A percentile compares a stretch with the other conserved stretches of the same genome.
These are phyloP conservation scores for Naganishia sp. DNA, from an alignment of 1,284 basidiomycete genomes.

Conservation along the genomic window DNA sequence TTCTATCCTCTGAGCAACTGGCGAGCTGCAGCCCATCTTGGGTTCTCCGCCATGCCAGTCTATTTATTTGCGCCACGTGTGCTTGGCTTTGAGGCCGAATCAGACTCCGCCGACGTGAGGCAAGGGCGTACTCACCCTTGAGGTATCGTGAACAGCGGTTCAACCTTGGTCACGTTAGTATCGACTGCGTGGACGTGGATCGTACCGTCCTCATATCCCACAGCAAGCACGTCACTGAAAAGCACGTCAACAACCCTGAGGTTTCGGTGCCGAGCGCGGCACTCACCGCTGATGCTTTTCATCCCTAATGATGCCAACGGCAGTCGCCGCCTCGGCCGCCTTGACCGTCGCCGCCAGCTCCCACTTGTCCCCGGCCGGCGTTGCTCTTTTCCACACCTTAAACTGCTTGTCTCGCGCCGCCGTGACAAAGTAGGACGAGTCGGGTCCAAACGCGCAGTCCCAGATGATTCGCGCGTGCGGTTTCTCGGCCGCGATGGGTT, in stretches of 20 bases:
- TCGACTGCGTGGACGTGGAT: conserved; percentile 39
- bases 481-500: conserved; percentile 69
- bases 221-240: conserved; percentile 44
- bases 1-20: conserved; percentile 54
- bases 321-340: conserved; percentile 51
- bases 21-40: conserved; percentile 44
- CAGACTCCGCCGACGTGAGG: not conserved
- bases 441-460: conserved; percentile 82
- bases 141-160: conserved; percentile 33
- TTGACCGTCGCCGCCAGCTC: conserved; percentile 43
- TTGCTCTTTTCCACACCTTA: conserved; percentile 44
- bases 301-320: conserved; percentile 43
- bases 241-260: not conserved
- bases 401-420: conserved; percentile 96
- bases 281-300: conserved; percentile 27
- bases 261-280: too few species aligned
- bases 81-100: conserved; percentile 36
- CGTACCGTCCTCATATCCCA: conserved; percentile 53
- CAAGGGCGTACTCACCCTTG: conserved; percentile 31
- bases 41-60: conserved; percentile 46
- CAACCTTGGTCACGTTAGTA: conserved; percentile 14
- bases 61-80: conserved; percentile 51
- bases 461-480: conserved; percentile 91
- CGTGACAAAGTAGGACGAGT: conserved; percentile 79
- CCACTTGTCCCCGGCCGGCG: conserved; percentile 30